These are phyloP conservation scores for Suillus lakei DNA, from an alignment of 768 basidiomycete genomes.

Conservation along the genomic window DNA sequence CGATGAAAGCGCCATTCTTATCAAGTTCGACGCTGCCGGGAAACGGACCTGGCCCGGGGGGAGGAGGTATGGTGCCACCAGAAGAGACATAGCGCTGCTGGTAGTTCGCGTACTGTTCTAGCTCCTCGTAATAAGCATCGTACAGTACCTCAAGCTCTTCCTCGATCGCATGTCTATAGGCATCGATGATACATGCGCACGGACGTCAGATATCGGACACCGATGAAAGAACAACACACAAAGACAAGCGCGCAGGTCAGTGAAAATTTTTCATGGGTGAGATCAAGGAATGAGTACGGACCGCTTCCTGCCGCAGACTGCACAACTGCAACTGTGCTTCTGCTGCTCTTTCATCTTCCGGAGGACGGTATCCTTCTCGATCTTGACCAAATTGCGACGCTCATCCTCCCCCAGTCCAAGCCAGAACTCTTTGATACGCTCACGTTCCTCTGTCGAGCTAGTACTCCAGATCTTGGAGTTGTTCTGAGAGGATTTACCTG, in stretches of 20 bases:
- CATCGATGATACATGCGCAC: conserved; percentile 21
- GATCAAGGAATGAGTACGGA: conserved; percentile 49
- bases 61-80: conserved; percentile 87
- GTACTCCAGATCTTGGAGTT: conserved; percentile 95
- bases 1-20: conserved; percentile 79
- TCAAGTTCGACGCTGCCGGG: conserved; percentile 97
- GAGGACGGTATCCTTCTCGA: conserved; percentile 97
- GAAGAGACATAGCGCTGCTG: conserved; percentile 95
- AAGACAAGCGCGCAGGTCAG: conserved; percentile 26
- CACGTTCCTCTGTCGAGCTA: conserved; percentile 89
- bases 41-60: conserved; percentile 96
- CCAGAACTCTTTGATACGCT: conserved; percentile 99
- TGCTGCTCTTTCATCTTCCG: conserved; percentile 99
- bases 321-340: conserved; percentile 94
- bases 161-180: conserved; percentile 90
- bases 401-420: conserved; percentile 90
- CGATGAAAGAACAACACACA: conserved; percentile 22
- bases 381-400: conserved; percentile 88
- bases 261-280: conserved; percentile 18
- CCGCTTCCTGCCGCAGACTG: conserved; percentile 97
- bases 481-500: conserved; percentile 38
- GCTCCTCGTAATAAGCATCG: conserved; percentile 99
- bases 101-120: conserved; percentile 98
- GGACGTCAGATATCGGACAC: conserved; percentile 14
- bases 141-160: conserved; percentile 99